These are phyloP conservation scores for Microbotryum violaceum DNA, from an alignment of 1,284 basidiomycete genomes.

Conservation along the genomic window DNA sequence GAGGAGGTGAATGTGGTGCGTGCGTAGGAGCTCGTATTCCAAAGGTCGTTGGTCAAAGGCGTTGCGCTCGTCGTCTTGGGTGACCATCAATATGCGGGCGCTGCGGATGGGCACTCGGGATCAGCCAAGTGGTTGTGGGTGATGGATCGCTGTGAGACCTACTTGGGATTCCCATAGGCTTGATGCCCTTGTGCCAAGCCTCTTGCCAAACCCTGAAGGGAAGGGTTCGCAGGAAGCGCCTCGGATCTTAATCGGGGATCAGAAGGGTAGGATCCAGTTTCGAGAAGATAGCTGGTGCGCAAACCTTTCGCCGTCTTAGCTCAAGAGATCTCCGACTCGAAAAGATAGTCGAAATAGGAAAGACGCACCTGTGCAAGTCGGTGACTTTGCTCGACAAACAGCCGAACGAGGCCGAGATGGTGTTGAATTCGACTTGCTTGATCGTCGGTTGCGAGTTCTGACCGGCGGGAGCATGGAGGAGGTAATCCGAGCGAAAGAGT, in stretches of 20 bases:
- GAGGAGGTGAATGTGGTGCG: constrained; percentile 62
- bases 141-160: constrained; percentile 20
- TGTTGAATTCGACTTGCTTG: constrained; percentile 98
- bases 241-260: constrained; percentile 51
- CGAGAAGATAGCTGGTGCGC: constrained; percentile 55
- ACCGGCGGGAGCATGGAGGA: constrained; percentile 58
- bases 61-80: constrained; percentile 85
- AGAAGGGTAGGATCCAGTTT: constrained; percentile 59
- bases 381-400: constrained; percentile 65
- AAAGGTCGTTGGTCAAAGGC: constrained; percentile 88
- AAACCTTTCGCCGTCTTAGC: background rate
- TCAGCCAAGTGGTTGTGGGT: no score
- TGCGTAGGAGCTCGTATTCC: constrained; percentile 73
- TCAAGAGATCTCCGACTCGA: background rate
- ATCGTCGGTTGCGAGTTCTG: constrained; percentile 45
- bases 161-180: constrained; percentile 56
- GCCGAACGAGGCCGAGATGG: constrained; percentile 88
- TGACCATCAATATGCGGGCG: constrained; percentile 75
- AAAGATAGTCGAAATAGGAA: background rate
- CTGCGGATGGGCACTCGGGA: constrained; percentile 41
- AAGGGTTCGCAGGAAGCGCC: constrained; percentile 68
- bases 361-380: constrained; percentile 63
- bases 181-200: constrained; percentile 74
- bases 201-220: constrained; percentile 59
- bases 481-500: constrained; percentile 91